phyloP scores from a whole-genome alignment of 148 eudicot species.

The Fallopia convolvulus region DNA sequence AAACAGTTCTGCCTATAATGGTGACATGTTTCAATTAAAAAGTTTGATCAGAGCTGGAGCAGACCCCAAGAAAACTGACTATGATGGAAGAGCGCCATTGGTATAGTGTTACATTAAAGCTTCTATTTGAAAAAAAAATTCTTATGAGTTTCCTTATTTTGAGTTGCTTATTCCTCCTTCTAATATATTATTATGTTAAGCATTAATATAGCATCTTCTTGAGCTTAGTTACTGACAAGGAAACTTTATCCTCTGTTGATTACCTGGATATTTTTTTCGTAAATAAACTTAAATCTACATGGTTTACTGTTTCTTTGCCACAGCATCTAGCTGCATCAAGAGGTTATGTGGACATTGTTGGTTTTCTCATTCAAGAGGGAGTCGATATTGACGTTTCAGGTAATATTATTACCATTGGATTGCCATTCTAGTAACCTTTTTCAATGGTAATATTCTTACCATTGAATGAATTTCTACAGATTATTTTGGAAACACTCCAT shows the following conservation, averaged over 20 bases:
- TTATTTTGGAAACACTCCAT: constrained; percentile 69
- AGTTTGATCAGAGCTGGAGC: constrained; percentile 72
- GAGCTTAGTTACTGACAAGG: too few relatives aligned
- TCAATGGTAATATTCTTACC: not conserved
- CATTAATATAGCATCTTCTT: not conserved
- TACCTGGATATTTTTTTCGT: too few relatives aligned
- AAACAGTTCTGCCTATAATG: constrained; percentile 70
- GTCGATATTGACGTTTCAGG: constrained; percentile 62
- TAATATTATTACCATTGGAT: constrained; percentile 7
- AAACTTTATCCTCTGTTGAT: not conserved
- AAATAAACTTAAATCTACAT: not conserved
- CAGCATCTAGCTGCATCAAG: constrained; percentile 93
- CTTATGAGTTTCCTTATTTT: not conserved
- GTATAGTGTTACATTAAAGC: constrained; percentile 27
- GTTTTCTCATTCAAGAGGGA: constrained; percentile 61
- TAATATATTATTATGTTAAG: not conserved
- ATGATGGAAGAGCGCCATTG: constrained; percentile 83
- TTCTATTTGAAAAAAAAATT: not conserved
- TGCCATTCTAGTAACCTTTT: not conserved
- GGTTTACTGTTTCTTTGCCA: not conserved
- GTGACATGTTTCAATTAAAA: constrained; percentile 74
- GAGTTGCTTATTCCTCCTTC: not conserved
- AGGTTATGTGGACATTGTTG: constrained; percentile 61
- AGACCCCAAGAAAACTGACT: constrained; percentile 81
- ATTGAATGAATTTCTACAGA: constrained; percentile 27